These are phyloP conservation scores for Xylaria sp. DNA, from an alignment of 2,329 filamentous ascomycete genomes.

Conservation along the genomic window DNA sequence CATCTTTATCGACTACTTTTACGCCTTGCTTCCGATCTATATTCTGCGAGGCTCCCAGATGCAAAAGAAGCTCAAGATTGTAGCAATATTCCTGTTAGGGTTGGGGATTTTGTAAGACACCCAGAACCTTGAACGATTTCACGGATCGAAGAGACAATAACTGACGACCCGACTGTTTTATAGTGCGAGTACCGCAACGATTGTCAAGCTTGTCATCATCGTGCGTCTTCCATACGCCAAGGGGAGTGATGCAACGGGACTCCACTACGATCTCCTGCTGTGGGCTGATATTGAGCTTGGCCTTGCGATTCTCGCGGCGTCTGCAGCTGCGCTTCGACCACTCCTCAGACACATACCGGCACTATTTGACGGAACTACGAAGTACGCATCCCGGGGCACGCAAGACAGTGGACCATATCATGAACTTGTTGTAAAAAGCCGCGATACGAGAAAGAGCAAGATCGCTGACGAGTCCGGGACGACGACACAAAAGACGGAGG, in stretches of 20 bases:
- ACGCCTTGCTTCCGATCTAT: constrained; percentile 47
- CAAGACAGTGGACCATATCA: constrained; percentile 35
- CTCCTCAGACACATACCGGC: constrained; percentile 45
- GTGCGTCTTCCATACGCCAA: constrained; percentile 42
- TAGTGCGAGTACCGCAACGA: constrained; percentile 51
- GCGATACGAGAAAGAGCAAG: constrained; percentile 14
- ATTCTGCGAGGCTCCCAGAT: constrained; percentile 49
- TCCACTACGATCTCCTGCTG: constrained; percentile 49
- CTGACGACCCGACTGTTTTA: constrained; percentile 15
- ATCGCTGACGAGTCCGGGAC: neutral
- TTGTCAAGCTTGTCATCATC: constrained; percentile 50
- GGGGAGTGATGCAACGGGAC: constrained; percentile 37
- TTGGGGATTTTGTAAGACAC: constrained; percentile 49
- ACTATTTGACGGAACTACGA: constrained; percentile 27
- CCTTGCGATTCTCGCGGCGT: constrained; percentile 48
- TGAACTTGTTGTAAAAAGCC: constrained; percentile 32
- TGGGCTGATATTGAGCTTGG: constrained; percentile 51
- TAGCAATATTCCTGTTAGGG: constrained; percentile 47
- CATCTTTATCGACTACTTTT: constrained; percentile 52
- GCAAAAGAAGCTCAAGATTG: constrained; percentile 45
- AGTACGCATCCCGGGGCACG: constrained; percentile 13
- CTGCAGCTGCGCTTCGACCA: constrained; percentile 48
- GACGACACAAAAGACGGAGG: constrained; percentile 1
- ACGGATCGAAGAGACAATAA: neutral
- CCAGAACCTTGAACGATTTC: constrained; percentile 44